Base-by-base conservation (phyloP, 345 rosid genomes). In the Kandelia obovata region DNA sequence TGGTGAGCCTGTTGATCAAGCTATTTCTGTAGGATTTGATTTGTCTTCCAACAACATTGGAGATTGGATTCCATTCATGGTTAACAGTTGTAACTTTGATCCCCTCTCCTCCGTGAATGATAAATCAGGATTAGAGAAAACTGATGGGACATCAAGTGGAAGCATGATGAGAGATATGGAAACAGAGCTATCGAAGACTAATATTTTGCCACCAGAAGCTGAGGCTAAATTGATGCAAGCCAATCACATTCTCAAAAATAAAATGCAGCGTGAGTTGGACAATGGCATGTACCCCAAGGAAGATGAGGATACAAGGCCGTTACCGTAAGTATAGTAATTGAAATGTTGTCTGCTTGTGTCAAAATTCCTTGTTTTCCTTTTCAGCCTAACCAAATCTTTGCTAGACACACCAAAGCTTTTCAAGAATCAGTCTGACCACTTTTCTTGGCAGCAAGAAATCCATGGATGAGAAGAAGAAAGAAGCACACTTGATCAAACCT, bases 401-500 rank as follows among this genome's bases (percentile, higher is more conserved):
- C 49, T 13, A 27, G 27, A 35, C 62, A 32, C 30, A 5, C 23
- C n/a, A 25, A 7, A 55, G 3, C 9, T 47, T 16, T 43, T 21
- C 16, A 51, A 61, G 10, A n/a, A 31, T 23, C 23, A 46, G 27
- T 51, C 39, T 71, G 64, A 55, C 43, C 30, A 19, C 43, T 55
- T 70, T 46, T 46, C 30, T 57, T 78, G 47, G 71, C 81, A 85
- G 86, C 72, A 77, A 80, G 69, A 78, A 76, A 51, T 66, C 78
- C 58, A 77, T 61, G 47, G 60, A 66, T 61, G 88, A 82, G 37
- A 73, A 67, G 77, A 82, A 76, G 75, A 77, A 83, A 77, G 81
- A 71, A 64, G 74, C 86, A 49, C 70, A 71, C 20, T 62, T 67
- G 61, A 69, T 86, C 61, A 85, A 77, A 79, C 96, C 89, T 66